These are phyloP conservation scores for Pichia sp. DNA, from an alignment of 1,139 yeast genomes.

Conservation along the genomic window DNA sequence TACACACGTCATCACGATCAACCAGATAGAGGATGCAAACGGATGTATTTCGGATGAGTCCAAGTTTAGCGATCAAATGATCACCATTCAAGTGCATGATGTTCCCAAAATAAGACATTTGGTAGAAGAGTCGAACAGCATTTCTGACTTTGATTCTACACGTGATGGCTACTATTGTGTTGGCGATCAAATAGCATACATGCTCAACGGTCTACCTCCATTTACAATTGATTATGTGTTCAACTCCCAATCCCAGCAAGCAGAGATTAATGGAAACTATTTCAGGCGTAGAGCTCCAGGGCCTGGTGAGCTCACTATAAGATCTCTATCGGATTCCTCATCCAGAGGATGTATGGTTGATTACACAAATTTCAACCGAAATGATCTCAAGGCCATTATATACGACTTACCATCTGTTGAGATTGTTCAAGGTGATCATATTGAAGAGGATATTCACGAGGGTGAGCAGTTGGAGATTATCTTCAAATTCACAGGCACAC, in stretches of 20 bases:
- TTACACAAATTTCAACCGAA: conserved; percentile 33
- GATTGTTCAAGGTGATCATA: conserved; percentile 66
- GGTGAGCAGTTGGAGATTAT: conserved; percentile 76
- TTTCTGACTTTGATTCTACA: conserved; percentile 17
- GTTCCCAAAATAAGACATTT: conserved; percentile 55
- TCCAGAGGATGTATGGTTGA: conserved; percentile 59
- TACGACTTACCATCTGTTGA: conserved; percentile 91
- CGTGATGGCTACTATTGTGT: conserved; percentile 63
- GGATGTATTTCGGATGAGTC: conserved; percentile 52
- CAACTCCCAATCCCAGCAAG: conserved; percentile 53
- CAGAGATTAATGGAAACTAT: conserved; percentile 47
- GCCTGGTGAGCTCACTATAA: conserved; percentile 68
- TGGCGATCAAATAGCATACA: conserved; percentile 80
- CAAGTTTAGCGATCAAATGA: conserved; percentile 23
- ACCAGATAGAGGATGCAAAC: conserved; percentile 54
- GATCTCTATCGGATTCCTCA: conserved; percentile 68
- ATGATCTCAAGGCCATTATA: conserved; percentile 44
- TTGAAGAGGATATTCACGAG: conserved; percentile 77
- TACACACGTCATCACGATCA: conserved; percentile 51
- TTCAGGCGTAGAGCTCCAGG: conserved; percentile 72
- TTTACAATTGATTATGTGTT: conserved; percentile 69
- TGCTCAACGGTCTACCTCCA: conserved; percentile 74
- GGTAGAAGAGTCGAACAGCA: conserved; percentile 20
- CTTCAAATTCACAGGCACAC: conserved; percentile 61
- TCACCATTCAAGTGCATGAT: conserved; percentile 50